Base-by-base conservation (phyloP, 2,329 filamentous ascomycete genomes). In the Cercospora sesami region DNA sequence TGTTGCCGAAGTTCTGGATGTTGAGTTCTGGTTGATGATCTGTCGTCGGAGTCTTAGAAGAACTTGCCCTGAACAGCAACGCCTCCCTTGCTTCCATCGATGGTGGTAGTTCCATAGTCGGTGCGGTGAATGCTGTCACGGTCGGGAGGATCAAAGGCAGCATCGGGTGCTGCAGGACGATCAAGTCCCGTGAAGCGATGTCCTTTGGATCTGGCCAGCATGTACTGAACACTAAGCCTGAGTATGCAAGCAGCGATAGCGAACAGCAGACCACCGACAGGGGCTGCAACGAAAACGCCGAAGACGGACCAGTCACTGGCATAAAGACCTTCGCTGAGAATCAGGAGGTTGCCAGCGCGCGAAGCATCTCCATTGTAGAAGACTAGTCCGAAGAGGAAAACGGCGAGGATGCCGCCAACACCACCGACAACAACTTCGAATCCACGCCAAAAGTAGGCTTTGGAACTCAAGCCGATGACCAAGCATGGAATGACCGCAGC, bases 391-490 rank as follows among this genome's bases (percentile, higher is more conserved):
- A 94, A 95, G 74, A 94, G 84, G 81, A 94, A 95, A 69, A 95
- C 90, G 10, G 89, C 89, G 23, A 95, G 79, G 63, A 95, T 87
- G 18, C 92, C 92, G 9, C 92, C 92, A 0, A 94, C 83, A 0
- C 91, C 90, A 65, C 91, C 92, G 31, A 90, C 85, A 16, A 95
- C 87, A 30, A 94, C 91, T 79, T 95, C 92, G 74, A 92, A 91
- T 16, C 92, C 92, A 53, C 89, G 87, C 89, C 91, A 92, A 83
- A 87, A 93, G 80, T 91, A 91, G 58, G 78, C 80, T 55, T 80
- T 81, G 60, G 91, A 86, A 36, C 82, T 85, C 7, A 95, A 82
- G 0, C 92, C 92, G n/a, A 95, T 79, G 60, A 92, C 82, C 5
- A 95, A 82, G 10, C 91, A 89, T 0, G 92, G 92, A 63, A 95